Evolutionary conservation across 495 filamentous ascomycete species (phyloP).

Genomic region (Neurospora tetraspora): DNA sequence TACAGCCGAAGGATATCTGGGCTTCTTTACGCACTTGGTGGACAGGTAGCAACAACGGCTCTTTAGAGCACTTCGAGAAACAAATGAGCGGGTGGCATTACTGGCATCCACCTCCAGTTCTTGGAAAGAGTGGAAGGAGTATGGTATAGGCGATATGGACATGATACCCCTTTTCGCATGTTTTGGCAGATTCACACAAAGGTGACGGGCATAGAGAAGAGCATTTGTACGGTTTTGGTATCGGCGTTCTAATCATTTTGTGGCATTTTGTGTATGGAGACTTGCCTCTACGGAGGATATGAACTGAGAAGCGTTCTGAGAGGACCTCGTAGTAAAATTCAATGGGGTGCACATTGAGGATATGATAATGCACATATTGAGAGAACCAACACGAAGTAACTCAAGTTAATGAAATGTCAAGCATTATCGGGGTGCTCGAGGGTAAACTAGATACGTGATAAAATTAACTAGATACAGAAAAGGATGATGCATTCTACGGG

Average conservation of each 20-base stretch:
- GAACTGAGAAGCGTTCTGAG: neutral
- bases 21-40: neutral
- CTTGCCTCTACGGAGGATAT: neutral
- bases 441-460: neutral
- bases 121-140: neutral
- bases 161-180: neutral
- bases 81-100: neutral
- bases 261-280: neutral
- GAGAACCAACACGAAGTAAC: neutral
- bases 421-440: neutral
- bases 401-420: neutral
- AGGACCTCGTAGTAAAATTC: neutral
- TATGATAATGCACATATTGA: neutral
- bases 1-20: neutral
- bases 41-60: neutral
- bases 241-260: neutral
- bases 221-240: neutral
- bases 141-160: neutral
- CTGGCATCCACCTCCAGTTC: neutral
- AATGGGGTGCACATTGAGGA: neutral
- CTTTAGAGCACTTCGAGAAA: neutral
- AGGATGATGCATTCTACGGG: neutral
- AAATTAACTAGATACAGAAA: neutral
- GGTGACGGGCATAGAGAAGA: neutral
- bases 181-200: neutral